Evolutionary conservation across 495 filamentous ascomycete genomes (phyloP), one percentile per base, ranked within the genome.

Genomic region (Trichoderma gamsii): DNA sequence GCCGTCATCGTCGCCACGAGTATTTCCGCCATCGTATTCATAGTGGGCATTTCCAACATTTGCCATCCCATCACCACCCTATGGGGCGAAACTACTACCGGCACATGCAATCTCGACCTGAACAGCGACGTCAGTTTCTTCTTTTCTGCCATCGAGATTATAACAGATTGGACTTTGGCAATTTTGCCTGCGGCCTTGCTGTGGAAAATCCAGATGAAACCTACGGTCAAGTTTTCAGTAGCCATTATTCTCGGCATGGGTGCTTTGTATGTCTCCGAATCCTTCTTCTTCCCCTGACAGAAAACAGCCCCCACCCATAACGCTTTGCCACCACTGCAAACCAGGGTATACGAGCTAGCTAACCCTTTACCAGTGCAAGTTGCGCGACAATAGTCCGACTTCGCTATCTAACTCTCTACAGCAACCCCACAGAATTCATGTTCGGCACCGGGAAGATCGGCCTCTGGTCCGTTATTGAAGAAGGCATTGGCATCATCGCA

Each of bases 321-420:
- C 56, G 25, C 35, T 13, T 32, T 32, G 12, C 56, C 12, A 29
- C 25, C 21, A 52, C 8, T 21, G 11, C 5, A 21, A 23, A 52
- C 11, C n/a, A 66, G 23, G 68, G 21, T 38, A 66, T 35, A 64
- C 35, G 44, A 56, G 63, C 66, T 11, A 15, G 25, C 56, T 61
- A 49, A 64, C 51, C 21, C 69, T 63, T 69, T 12, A 63, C 6
- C 27, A 71, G 70, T 69, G 70, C 67, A 23, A 71, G 70, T 41
- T 66, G 61, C 65, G 70, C 70, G 52, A 71, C 70, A 29, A 71
- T 71, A 13, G 67, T 71, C 43, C 67, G 70, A 71, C 67, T 71
- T 21, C 66, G 66, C 52, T 71, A 56, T 61, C 67, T 71, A n/a
- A 68, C 63, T 65, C 69, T 71, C 27, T 71, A 71, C 69, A 63